These are phyloP conservation scores for Lodderomyces oxycetoniae DNA, from an alignment of 1,139 yeast species.

Conservation along the genomic window DNA sequence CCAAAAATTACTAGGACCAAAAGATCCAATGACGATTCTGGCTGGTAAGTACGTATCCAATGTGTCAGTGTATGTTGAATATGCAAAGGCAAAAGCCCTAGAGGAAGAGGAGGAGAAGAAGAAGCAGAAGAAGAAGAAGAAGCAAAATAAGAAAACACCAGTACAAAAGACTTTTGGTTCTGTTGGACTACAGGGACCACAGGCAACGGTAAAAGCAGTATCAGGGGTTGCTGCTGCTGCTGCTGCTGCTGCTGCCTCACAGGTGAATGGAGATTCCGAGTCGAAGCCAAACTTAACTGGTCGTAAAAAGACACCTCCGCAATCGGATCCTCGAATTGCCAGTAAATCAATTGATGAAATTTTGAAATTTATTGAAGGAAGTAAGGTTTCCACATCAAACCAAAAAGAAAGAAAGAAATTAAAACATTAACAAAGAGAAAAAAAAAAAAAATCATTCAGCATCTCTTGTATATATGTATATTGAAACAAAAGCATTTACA, in stretches of 20 bases:
- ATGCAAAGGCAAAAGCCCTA: constrained; percentile 27
- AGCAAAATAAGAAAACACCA: background rate
- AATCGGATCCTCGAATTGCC: constrained; percentile 52
- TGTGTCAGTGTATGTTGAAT: constrained; percentile 38
- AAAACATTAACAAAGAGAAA: constrained; percentile 15
- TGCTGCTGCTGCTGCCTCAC: constrained; percentile 1
- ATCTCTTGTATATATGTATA: background rate
- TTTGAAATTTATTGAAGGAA: constrained; percentile 61
- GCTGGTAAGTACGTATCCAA: constrained; percentile 59
- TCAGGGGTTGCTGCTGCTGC: background rate
- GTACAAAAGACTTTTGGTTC: no score
- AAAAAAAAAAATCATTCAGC: constrained; percentile 7
- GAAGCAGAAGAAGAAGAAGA: background rate
- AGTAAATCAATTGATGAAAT: constrained; percentile 64
- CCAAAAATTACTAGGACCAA: constrained; percentile 55
- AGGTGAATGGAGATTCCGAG: constrained; percentile 12
- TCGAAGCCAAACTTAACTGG: constrained; percentile 15
- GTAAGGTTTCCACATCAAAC: constrained; percentile 8
- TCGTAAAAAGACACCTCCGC: constrained; percentile 25
- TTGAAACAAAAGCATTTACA: no score
- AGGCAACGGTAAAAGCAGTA: constrained; percentile 14
- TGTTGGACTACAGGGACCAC: constrained; percentile 16
- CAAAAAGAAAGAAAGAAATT: background rate
- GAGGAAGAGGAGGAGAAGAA: constrained; percentile 21
- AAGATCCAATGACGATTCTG: constrained; percentile 59